Evolutionary conservation across 768 basidiomycete species (phyloP), one percentile per base, ranked within the genome.

Genomic region (Rhizopogon vulgaris): DNA sequence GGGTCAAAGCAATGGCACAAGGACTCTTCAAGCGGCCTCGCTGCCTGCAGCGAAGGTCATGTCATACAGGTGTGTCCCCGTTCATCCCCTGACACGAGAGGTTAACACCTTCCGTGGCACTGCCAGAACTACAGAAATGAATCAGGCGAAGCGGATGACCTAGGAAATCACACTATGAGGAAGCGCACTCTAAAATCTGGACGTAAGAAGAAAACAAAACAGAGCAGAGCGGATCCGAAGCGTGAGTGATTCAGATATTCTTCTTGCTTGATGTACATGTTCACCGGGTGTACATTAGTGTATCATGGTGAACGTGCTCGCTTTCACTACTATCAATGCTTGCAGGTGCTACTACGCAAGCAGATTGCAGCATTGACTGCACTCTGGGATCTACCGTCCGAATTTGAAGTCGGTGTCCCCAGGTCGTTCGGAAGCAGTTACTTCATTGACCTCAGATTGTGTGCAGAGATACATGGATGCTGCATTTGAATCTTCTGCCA

Each of bases 11-110:
- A 85, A 64, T 96, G 92, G 92, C 83, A 89, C 60, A 94, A 90
- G 62, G 90, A 92, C 53, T 80, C 83, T 10, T 78, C 83, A 0
- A 87, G 84, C 34, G 94, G 94, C 1, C 73, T 87, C 39, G 78
- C 94, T 39, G 84, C 85, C 2, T 96, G 94, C 67, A 87, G 84
- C 57, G 94, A 96, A 63, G 94, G 94, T 9, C 94, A 96, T 66
- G 80, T 95, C 54, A 78, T 93, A 28, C 88, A 91, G 78, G 92
- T 91, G 64, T 57, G 70, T 59, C 22, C 38, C 48, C 49, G 6
- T 22, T 52, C 32, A 17, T 53, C 12, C n/a, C 25, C 37, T 32
- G n/a, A 9, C 30, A 18, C 12, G 18, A 12, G 30, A 25, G 38
- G 8, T 32, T 43, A 15, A 38, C 30, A 30, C 43, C 22, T 22